These are phyloP conservation scores for Penicillium corylophilum DNA, from an alignment of 2,329 filamentous ascomycete species.

Conservation along the genomic window DNA sequence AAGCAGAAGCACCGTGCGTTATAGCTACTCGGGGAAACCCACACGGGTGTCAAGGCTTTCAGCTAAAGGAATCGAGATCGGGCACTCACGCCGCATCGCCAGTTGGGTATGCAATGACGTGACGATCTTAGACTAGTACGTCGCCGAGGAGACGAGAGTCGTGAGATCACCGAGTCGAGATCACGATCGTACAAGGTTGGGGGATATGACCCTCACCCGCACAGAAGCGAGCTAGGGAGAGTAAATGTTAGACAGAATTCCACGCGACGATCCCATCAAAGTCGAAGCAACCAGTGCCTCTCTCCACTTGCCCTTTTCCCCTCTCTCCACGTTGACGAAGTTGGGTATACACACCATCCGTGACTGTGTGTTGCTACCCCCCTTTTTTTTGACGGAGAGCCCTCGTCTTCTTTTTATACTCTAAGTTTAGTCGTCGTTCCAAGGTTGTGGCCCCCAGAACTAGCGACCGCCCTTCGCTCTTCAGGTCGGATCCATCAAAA, in stretches of 20 bases:
- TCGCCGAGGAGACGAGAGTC: slow-evolving; percentile 20
- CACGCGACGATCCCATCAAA: not conserved
- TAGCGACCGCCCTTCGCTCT: slow-evolving; percentile 16
- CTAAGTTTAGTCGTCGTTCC: not conserved
- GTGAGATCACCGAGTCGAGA: slow-evolving; percentile 6
- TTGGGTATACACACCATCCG: not conserved
- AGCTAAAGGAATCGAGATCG: slow-evolving; percentile 1
- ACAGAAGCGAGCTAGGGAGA: not conserved
- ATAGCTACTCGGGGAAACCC: not conserved
- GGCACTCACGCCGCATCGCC: slow-evolving; percentile 8
- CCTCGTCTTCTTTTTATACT: not conserved
- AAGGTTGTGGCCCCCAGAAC: not conserved
- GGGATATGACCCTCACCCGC: not conserved
- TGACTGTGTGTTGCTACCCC: not conserved
- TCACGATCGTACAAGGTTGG: not conserved
- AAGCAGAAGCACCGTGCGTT: not conserved
- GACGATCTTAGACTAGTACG: slow-evolving; percentile 14
- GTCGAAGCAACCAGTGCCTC: not conserved
- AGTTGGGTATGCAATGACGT: slow-evolving; percentile 25
- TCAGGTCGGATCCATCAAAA: slow-evolving; percentile 11
- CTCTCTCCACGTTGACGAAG: not conserved
- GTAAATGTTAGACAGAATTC: not conserved
- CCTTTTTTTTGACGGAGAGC: not conserved
- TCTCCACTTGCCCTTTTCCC: not conserved
- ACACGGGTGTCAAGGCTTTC: not conserved